Evolutionary conservation across 2,329 filamentous ascomycete species (phyloP).

Genomic region (Fonsecaea pugnacius): DNA sequence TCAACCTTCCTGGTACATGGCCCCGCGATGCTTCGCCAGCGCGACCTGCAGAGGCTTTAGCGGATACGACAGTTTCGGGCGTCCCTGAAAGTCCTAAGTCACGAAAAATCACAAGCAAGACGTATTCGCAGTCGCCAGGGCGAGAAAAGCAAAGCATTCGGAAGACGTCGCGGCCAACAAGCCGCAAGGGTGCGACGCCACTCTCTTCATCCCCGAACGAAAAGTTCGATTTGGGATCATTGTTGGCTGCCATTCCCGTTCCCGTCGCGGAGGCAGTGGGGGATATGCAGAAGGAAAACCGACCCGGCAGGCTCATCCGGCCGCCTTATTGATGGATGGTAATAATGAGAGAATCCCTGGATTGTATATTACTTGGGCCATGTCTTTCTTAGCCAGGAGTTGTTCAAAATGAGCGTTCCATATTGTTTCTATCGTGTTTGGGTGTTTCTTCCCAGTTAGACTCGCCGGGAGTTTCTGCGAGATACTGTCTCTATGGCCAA

Average conservation of each 20-base stretch:
- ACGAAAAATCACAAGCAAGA: slow-evolving; percentile 13
- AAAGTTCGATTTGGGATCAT: slow-evolving; percentile 33
- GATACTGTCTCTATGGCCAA: not conserved
- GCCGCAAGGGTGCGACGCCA: slow-evolving; percentile 21
- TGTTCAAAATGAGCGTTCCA: not conserved
- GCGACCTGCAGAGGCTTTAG: slow-evolving; percentile 18
- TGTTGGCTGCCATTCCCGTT: slow-evolving; percentile 34
- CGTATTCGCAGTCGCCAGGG: slow-evolving; percentile 19
- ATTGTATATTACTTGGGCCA: slow-evolving; percentile 2
- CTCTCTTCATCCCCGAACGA: slow-evolving; percentile 26
- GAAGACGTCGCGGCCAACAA: slow-evolving; percentile 28
- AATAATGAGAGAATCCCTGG: not conserved
- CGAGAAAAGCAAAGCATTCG: slow-evolving; percentile 23
- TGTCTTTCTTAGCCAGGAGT: not conserved
- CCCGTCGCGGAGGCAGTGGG: slow-evolving; percentile 25
- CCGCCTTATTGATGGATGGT: slow-evolving; percentile 32
- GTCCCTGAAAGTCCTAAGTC: slow-evolving; percentile 16
- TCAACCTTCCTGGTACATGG: slow-evolving; percentile 50
- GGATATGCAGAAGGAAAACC: slow-evolving; percentile 23
- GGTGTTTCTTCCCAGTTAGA: not conserved
- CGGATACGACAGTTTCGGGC: not conserved
- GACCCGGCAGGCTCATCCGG: slow-evolving; percentile 28
- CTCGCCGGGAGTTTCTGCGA: not conserved
- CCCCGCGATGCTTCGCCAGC: slow-evolving; percentile 44
- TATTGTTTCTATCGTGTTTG: slow-evolving; percentile 1